A percentile compares a stretch with the other conserved stretches of the same genome.
Evolutionary conservation across 257 asterid genomes (phyloP).

Genomic region (Nemophila menziesii): DNA sequence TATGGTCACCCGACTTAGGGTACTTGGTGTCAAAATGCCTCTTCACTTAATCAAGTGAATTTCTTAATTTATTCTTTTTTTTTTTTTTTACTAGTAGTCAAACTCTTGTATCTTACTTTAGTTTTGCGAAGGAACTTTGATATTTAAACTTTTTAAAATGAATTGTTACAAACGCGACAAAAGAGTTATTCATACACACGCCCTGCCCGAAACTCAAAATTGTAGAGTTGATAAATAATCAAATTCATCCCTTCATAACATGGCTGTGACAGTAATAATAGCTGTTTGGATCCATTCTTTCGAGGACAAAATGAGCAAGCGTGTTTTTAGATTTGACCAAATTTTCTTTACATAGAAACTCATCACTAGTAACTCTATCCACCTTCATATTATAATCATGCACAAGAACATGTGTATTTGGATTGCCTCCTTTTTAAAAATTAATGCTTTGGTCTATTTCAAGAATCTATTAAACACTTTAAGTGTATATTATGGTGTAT

Average conservation of each 20-base stretch:
- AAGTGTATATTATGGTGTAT: no score
- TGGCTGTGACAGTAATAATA: slow-evolving; percentile 48
- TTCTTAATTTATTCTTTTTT: no score
- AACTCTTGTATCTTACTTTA: no score
- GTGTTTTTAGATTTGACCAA: slow-evolving; percentile 52
- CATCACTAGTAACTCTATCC: slow-evolving; percentile 55
- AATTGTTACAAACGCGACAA: slow-evolving; percentile 9
- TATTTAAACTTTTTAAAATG: no score
- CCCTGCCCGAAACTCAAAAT: slow-evolving; percentile 19
- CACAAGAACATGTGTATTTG: slow-evolving; percentile 65
- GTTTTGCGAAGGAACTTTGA: no score
- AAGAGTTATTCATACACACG: slow-evolving; percentile 11
- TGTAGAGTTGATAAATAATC: background rate
- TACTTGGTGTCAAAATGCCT: slow-evolving; percentile 51
- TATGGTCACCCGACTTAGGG: slow-evolving; percentile 57
- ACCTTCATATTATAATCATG: slow-evolving; percentile 62
- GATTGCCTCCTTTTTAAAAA: slow-evolving; percentile 40
- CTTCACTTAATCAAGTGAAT: slow-evolving; percentile 56
- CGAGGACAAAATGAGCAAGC: slow-evolving; percentile 68
- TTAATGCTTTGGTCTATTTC: no score
- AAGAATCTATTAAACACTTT: no score
- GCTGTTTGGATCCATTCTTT: slow-evolving; percentile 33
- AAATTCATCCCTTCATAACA: background rate
- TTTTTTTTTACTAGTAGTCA: no score
- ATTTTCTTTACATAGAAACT: slow-evolving; percentile 69